Evolutionary conservation across 495 filamentous ascomycete genomes (phyloP), one percentile per base, ranked within the genome.

Genomic region (Lasiosphaeria ovina): DNA sequence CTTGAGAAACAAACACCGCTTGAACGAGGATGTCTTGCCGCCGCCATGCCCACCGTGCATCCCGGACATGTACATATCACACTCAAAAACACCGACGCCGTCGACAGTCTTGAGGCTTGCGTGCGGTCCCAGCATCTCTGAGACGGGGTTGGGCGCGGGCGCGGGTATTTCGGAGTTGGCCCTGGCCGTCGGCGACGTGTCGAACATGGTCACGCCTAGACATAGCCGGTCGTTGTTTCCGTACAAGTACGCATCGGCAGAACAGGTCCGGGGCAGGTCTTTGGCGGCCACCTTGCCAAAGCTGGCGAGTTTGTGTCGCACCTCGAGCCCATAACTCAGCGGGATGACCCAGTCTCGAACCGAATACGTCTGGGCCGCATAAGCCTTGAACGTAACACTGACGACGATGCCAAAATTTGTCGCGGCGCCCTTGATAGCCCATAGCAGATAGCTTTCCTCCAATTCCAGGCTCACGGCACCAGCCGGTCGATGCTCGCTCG

Each of bases 361-460:
- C 24, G 38, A 70, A 66, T 79, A 81, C 4, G 59, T 78, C 54
- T 70, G 73, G 69, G 79, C 77, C 34, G 60, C 16, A 63, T 62
- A 82, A 47, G 81, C 66, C 64, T 77, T 81, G 72, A 88, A 86
- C 62, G 70, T 74, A 11, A 87, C 76, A 62, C 80, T 84, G 65
- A 85, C 40, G n/a, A 87, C 77, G 53, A 88, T 83, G 58, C 84
- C 82, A 71, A 87, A 81, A 66, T 87, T 87, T 45, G 83, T 83
- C 3, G 83, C 85, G 31, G 83, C 84, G 48, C 85, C 85, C 74
- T 76, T 84, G 9, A 86, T 68, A 11, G 80, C 84, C 84, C 83
- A 87, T 66, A 87, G 69, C 14, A 88, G 60, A 62, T 87, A 80
- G 33, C 51, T 38, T 67, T 85, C 82, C 44, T 83, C 77, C 50